A percentile compares a stretch with the other conserved stretches of the same genome.
Evolutionary conservation across 2,329 filamentous ascomycete species (phyloP).

Genomic region (Scedosporium minutisporum): DNA sequence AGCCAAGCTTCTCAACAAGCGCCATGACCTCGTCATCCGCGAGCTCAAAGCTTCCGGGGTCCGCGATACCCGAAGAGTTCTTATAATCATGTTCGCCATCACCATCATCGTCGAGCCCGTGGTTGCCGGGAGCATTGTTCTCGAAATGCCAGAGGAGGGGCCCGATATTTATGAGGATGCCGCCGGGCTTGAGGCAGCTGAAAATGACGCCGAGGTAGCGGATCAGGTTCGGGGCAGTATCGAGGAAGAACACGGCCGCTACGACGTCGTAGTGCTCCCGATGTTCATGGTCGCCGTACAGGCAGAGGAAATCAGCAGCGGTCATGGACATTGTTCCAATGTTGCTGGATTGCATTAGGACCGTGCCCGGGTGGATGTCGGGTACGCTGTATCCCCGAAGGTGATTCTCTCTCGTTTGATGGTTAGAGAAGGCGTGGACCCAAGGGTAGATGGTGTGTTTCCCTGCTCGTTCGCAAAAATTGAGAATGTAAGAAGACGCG

Average conservation of each 20-base stretch:
- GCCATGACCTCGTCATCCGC: constrained; percentile 78
- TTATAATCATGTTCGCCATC: constrained; percentile 39
- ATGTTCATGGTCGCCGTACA: constrained; percentile 61
- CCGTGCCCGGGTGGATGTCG: constrained; percentile 62
- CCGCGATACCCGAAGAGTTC: constrained; percentile 61
- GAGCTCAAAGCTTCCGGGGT: constrained; percentile 84
- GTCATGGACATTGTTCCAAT: constrained; percentile 79
- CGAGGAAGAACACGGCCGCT: constrained; percentile 88
- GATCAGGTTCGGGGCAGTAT: constrained; percentile 89
- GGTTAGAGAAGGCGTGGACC: constrained; percentile 81
- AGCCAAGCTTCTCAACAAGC: constrained; percentile 66
- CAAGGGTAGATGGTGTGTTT: constrained; percentile 76
- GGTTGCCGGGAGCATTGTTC: constrained; percentile 53
- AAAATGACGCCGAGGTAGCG: constrained; percentile 78
- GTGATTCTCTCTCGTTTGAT: constrained; percentile 63
- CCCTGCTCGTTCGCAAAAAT: constrained; percentile 48
- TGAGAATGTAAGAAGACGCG: constrained; percentile 68
- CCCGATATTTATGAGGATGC: constrained; percentile 81
- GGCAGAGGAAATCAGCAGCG: constrained; percentile 82
- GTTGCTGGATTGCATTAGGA: constrained; percentile 28
- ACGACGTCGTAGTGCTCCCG: constrained; percentile 66
- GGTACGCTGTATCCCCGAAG: constrained; percentile 65
- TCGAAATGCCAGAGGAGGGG: constrained; percentile 95
- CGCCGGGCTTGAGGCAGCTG: constrained; percentile 66
- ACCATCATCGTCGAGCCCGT: constrained; percentile 41